Evolutionary conservation across 2,329 filamentous ascomycete genomes (phyloP), one percentile per base, ranked within the genome.

Genomic region (Arachnopeziza araneosa): DNA sequence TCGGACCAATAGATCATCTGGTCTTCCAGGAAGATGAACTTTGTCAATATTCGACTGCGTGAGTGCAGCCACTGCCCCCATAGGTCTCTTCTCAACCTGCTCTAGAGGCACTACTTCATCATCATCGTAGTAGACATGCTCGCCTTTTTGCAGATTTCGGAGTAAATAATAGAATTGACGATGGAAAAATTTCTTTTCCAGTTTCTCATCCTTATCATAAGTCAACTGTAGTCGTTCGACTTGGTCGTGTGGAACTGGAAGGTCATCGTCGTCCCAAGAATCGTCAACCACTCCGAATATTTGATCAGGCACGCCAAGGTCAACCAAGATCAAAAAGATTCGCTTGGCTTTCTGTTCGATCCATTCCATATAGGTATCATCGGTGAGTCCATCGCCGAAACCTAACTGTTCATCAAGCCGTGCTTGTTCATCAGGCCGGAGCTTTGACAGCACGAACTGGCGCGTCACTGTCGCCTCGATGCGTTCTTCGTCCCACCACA

Each of bases 281-380:
- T 88, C 85, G 73, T 92, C 88, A 60, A 91, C 84, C 56, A 90
- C 79, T 50, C 83, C 83, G 68, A 92, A 92, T 62, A 92, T 91
- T 71, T 88, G 86, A 66, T 89, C 86, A 0, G 88, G 83, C 12
- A 88, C 79, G 32, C 85, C 86, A 24, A 91, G 76, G 67, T 91
- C 88, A 57, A 85, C 79, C 24, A 92, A 77, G 49, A 90, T 85
- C 53, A 93, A 77, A 68, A 91, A 92, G 49, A 91, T 78, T 53
- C 85, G 80, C 68, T 85, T 86, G 7, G 87, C 86, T 67, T 86
- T 87, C 58, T 83, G 77, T 53, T 88, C 76, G 60, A 92, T 90
- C 86, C 88, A 91, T 70, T 91, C 88, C 78, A 88, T 86, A 71
- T 92, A 92, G 0, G 88, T 91, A 63, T 87, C 83, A 71, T 90